Evolutionary conservation across 2,329 filamentous ascomycete genomes (phyloP).

Genomic region (Parafenestella ontariensis): DNA sequence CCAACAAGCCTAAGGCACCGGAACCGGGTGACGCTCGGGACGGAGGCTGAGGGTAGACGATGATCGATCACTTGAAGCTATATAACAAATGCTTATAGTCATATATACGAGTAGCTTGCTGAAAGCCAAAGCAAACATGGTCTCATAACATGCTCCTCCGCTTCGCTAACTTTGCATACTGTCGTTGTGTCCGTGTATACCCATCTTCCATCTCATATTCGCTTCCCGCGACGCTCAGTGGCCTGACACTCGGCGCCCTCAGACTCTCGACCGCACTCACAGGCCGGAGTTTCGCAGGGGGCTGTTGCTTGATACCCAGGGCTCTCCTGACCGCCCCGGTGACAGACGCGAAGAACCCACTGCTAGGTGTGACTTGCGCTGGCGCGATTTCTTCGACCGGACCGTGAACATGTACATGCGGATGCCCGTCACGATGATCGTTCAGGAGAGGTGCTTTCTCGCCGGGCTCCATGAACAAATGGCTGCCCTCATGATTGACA

Average conservation of each 20-base stretch:
- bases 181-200: slow-evolving; percentile 38
- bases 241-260: slow-evolving; percentile 19
- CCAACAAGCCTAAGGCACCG: background rate
- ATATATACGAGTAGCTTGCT: background rate
- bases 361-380: background rate
- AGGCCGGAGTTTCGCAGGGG: slow-evolving; percentile 21
- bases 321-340: slow-evolving; percentile 8
- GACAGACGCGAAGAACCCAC: slow-evolving; percentile 7
- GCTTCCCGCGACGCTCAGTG: slow-evolving; percentile 27
- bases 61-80: background rate
- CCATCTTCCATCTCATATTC: slow-evolving; percentile 46
- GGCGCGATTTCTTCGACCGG: slow-evolving; percentile 2
- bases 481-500: slow-evolving; percentile 57
- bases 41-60: background rate
- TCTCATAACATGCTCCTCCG: slow-evolving; percentile 46
- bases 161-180: slow-evolving; percentile 47
- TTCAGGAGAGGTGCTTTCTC: slow-evolving; percentile 35
- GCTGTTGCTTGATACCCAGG: slow-evolving; percentile 19
- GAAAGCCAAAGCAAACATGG: background rate
- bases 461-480: slow-evolving; percentile 61
- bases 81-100: background rate
- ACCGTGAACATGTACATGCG: slow-evolving; percentile 11
- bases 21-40: background rate
- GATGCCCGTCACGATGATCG: slow-evolving; percentile 10
- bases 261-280: slow-evolving; percentile 27